Base-by-base conservation (phyloP, 2,329 filamentous ascomycete genomes). In the Trichoderma pleuroti region DNA sequence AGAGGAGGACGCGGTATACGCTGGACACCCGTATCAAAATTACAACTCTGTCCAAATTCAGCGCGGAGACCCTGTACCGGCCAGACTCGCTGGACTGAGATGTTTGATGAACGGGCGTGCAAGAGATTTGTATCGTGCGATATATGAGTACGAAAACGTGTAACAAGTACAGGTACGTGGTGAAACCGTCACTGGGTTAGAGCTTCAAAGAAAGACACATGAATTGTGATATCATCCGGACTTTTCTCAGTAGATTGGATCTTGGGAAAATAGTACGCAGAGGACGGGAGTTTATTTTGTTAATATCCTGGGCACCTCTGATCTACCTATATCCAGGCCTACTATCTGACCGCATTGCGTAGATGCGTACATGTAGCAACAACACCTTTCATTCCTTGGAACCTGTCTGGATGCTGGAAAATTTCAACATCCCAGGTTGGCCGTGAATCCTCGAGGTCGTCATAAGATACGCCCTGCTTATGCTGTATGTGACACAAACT, bases 171-270 rank as follows among this genome's bases (percentile, higher is more conserved):
- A 18, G 9, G 26, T 28, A 28, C 26, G 18, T 30, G 21, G n/a
- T 42, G 30, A 63, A 46, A 63, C 60, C 30, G 60, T 16, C 24
- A 30, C 8, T 46, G 60, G 60, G 36, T 24, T 63, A 63, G 60
- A 63, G 60, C 60, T 63, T 46, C 36, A 49, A 63, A 63, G 60
- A 49, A 63, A 63, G 60, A 46, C 32, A 61, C 36, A 30, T 63
- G 9, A 63, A 49, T 49, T 49, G 60, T 24, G 24, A 63, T 63
- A 32, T 32, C 36, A 63, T 63, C 24, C 36, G 16, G 39, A 39
- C 39, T 63, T 52, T 24, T 8, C 34, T 39, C 21, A 63, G 5
- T 32, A 63, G 61, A 49, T 32, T 10, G 61, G 16, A 34, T 63
- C 39, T 63, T 49, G 39, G 26, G 34, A 49, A 63, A 16, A 28